These are phyloP conservation scores for Sugiyamaella novakii DNA, from an alignment of 1,139 yeast genomes.

Conservation along the genomic window DNA sequence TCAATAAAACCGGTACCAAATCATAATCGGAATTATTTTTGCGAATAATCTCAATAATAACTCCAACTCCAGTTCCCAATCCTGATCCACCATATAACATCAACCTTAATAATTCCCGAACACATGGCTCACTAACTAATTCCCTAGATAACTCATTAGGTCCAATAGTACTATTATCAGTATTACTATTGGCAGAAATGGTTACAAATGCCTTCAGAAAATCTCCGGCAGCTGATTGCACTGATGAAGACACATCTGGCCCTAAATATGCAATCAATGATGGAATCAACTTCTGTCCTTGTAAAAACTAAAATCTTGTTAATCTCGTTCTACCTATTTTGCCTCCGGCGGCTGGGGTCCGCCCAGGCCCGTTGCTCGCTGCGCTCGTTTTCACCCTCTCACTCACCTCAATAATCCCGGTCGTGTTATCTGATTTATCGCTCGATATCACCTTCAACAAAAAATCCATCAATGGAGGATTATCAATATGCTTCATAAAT, in stretches of 20 bases:
- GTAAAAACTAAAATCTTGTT: conserved; percentile 47
- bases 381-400: neutral
- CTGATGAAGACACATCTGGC: conserved; percentile 59
- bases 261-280: conserved; percentile 61
- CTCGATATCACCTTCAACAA: conserved; percentile 73
- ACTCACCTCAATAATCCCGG: conserved; percentile 64
- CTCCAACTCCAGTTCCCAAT: conserved; percentile 93
- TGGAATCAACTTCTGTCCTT: conserved; percentile 63
- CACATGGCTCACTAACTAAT: conserved; percentile 73
- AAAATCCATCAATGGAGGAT: conserved; percentile 87
- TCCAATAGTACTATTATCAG: conserved; percentile 84
- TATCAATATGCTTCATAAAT: conserved; percentile 76
- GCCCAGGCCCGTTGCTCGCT: conserved; percentile 10
- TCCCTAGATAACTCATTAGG: conserved; percentile 94
- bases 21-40: conserved; percentile 97
- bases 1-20: conserved; percentile 81
- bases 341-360: conserved; percentile 11
- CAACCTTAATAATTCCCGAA: conserved; percentile 64
- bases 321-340: neutral
- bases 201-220: conserved; percentile 91
- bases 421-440: conserved; percentile 74
- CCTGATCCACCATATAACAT: conserved; percentile 94
- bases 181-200: conserved; percentile 89
- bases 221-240: conserved; percentile 94
- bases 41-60: conserved; percentile 90